A percentile compares a stretch with the other conserved stretches of the same genome.
Evolutionary conservation across 1,284 basidiomycete genomes (phyloP).

Genomic region (Melampsora americana): DNA sequence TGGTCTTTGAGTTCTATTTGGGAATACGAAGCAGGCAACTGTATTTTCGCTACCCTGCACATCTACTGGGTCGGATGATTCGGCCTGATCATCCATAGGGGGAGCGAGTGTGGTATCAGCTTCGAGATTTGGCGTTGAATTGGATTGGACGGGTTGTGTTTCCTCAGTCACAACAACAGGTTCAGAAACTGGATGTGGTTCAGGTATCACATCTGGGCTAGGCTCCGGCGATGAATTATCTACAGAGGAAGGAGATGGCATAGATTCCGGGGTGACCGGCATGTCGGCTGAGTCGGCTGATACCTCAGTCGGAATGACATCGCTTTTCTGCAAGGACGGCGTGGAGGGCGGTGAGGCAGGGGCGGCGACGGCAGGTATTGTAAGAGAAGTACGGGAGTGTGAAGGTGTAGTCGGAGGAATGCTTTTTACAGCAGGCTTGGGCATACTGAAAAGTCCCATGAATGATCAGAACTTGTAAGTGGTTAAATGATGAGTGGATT

Average conservation of each 20-base stretch:
- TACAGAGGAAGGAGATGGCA: no score
- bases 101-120: neutral
- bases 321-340: no score
- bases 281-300: no score
- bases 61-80: neutral
- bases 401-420: neutral
- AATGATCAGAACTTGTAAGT: neutral
- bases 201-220: no score
- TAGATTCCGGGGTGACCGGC: no score
- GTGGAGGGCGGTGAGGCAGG: no score
- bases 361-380: no score
- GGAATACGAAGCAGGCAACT: slow-evolving; percentile 24
- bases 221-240: no score
- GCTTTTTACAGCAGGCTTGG: neutral
- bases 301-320: no score
- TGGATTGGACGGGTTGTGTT: neutral
- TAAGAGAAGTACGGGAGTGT: neutral
- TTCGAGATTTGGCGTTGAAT: neutral
- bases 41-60: neutral
- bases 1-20: neutral
- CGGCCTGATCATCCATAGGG: neutral
- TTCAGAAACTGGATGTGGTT: neutral
- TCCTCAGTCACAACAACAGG: neutral
- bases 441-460: neutral
- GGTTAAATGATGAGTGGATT: neutral